Conservation (phyloP, 2,329 filamentous ascomycete genomes). For the Ascochyta fabae region DNA sequence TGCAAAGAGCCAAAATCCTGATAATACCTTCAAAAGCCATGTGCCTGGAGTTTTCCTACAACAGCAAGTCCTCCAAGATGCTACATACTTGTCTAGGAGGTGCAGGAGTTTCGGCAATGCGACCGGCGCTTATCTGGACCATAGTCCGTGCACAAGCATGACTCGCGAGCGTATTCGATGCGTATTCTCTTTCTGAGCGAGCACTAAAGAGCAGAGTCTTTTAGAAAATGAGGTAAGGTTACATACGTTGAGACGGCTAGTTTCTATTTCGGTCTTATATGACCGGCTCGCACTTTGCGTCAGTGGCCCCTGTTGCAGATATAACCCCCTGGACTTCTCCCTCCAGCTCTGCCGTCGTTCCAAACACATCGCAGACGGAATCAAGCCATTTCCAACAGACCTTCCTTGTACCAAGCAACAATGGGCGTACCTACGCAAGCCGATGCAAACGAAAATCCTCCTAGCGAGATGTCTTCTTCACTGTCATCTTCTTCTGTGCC, state of each 20-base stretch:
- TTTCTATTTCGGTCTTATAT: background rate
- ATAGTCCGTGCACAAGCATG: background rate
- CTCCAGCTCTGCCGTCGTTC: background rate
- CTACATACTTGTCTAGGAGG: too few species aligned
- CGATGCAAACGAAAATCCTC: background rate
- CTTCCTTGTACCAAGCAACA: background rate
- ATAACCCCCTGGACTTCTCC: background rate
- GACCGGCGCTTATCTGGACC: too few species aligned
- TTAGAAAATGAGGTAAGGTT: slow-evolving; percentile 2
- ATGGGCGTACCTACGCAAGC: background rate
- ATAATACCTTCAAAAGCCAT: too few species aligned
- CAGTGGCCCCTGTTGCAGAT: background rate
- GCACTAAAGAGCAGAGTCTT: background rate
- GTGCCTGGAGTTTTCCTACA: too few species aligned
- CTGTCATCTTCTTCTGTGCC: background rate
- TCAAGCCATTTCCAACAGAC: background rate
- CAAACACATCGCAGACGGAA: background rate
- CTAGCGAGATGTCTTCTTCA: background rate
- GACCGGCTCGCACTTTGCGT: background rate
- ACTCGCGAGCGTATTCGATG: slow-evolving; percentile 2
- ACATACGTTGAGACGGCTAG: background rate
- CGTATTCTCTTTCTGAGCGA: slow-evolving; percentile 16
- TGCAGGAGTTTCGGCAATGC: too few species aligned
- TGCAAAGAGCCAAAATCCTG: too few species aligned
- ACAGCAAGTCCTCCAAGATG: too few species aligned